Evolutionary conservation across 1,284 basidiomycete species (phyloP), one percentile per base, ranked within the genome.

Genomic region (Volvariella surrecta): DNA sequence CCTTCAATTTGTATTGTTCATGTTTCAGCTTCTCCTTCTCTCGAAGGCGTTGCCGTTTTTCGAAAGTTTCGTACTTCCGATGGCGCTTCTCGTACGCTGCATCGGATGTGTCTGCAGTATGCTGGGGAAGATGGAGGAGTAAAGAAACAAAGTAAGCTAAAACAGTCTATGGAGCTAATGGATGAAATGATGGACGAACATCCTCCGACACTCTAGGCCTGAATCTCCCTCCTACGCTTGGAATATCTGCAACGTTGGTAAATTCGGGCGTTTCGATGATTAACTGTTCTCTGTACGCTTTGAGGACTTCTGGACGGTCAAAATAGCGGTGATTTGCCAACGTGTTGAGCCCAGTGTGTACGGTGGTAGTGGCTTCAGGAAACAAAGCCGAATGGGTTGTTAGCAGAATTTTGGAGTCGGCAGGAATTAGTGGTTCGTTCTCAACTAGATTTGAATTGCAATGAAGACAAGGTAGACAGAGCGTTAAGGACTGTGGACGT

Each of bases 21-120:
- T 90, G 84, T 58, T 86, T 81, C 47, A 96, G 74, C 56, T 90
- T 89, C 60, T 94, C 91, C 60, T 89, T 88, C 63, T 95, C 91
- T 44, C 89, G 76, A 32, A 89, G 67, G 2, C 89, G 79, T 57
- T 86, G 81, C 9, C 88, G 76, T 58, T 89, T 89, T 61, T 95
- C 92, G 45, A 89, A 82, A 13, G 75, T 76, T 59, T 94, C 91
- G 58, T 86, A 90, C 57, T 88, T 89, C 45, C 81, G 76, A 62
- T 95, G 92, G 32, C 89, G 76, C 46, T 79, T 79, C 59, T 87
- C 78, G 58, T 93, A 96, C n/a, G 76, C 77, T 13, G 77, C 77
- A 63, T 95, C 92, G 3, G 85, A 86, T 1, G 83, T 88, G 59
- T 92, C 89, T 48, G 75, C 70, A 15, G 64, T 61, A 37, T 74